These are phyloP conservation scores for Endoconidiophora polonica DNA, from an alignment of 2,329 filamentous ascomycete species.

Conservation along the genomic window DNA sequence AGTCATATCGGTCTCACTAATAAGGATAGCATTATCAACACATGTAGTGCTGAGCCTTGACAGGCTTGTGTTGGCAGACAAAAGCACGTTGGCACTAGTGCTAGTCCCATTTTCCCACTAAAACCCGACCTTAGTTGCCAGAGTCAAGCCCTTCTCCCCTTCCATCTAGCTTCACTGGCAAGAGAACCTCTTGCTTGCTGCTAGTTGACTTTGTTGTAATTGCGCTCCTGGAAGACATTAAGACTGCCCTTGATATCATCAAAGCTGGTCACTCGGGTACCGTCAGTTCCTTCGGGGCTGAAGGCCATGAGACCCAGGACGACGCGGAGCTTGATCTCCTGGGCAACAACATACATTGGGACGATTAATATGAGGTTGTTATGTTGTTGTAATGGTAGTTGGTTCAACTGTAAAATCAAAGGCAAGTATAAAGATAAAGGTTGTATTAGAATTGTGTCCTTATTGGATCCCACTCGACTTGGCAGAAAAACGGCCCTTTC, in stretches of 20 bases:
- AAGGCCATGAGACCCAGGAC: slow-evolving; percentile 83
- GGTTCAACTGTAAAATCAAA: too few relatives aligned
- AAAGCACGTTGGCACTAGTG: slow-evolving; percentile 43
- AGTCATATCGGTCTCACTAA: background rate
- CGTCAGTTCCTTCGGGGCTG: slow-evolving; percentile 42
- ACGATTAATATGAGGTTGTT: background rate
- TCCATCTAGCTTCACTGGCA: slow-evolving; percentile 59
- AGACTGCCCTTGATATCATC: slow-evolving; percentile 55
- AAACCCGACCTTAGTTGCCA: slow-evolving; percentile 64
- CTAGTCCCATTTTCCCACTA: slow-evolving; percentile 43
- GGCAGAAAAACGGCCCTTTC: too few relatives aligned
- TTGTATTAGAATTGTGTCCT: too few relatives aligned
- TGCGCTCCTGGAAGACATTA: slow-evolving; percentile 58
- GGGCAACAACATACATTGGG: slow-evolving; percentile 31
- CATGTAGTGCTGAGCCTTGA: slow-evolving; percentile 55
- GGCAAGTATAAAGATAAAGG: too few relatives aligned
- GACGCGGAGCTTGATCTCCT: slow-evolving; percentile 41
- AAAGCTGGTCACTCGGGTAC: slow-evolving; percentile 53
- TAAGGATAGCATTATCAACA: slow-evolving; percentile 36
- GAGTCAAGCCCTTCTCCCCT: slow-evolving; percentile 52
- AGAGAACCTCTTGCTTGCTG: slow-evolving; percentile 67
- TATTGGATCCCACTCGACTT: too few relatives aligned
- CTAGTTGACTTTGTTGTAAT: slow-evolving; percentile 68
- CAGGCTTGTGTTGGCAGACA: slow-evolving; percentile 49
- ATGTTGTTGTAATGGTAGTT: background rate